A percentile compares a stretch with the other conserved stretches of the same genome.
phyloP scores from a whole-genome alignment of 768 basidiomycete species.

The Lactarius psammicola region DNA sequence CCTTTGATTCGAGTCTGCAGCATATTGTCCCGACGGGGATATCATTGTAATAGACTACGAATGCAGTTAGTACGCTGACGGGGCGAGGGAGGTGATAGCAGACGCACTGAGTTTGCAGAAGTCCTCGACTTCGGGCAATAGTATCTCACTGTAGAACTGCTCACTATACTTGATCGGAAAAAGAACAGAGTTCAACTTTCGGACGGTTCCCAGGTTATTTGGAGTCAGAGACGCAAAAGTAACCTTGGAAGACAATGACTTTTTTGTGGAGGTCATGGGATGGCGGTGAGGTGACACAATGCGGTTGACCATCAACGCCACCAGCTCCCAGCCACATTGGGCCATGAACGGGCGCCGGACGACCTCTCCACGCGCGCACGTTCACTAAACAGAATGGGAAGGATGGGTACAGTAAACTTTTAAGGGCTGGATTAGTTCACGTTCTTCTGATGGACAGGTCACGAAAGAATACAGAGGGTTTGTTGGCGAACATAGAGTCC shows the following conservation, averaged over 20 bases:
- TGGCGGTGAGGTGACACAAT: slow-evolving; percentile 32
- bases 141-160: slow-evolving; percentile 80
- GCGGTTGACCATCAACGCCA: slow-evolving; percentile 16
- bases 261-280: slow-evolving; percentile 35
- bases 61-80: slow-evolving; percentile 6
- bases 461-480: slow-evolving; percentile 8
- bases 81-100: slow-evolving; percentile 18
- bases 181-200: slow-evolving; percentile 71
- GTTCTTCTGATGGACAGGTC: slow-evolving; percentile 25
- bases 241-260: slow-evolving; percentile 44
- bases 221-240: slow-evolving; percentile 71
- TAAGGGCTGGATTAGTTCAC: slow-evolving; percentile 5
- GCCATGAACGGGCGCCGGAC: slow-evolving; percentile 2
- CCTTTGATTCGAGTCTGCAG: slow-evolving; percentile 74
- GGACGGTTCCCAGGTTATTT: slow-evolving; percentile 76
- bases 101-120: slow-evolving; percentile 87
- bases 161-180: slow-evolving; percentile 90
- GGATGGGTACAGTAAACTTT: neutral
- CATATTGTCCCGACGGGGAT: slow-evolving; percentile 87
- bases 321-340: slow-evolving; percentile 18
- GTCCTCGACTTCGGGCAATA: slow-evolving; percentile 73
- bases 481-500: slow-evolving; percentile 9
- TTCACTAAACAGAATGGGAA: slow-evolving; percentile 2
- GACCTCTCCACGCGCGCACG: neutral
- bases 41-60: slow-evolving; percentile 87